Conservation (phyloP, 345 rosid genomes). For the Acer campestre region DNA sequence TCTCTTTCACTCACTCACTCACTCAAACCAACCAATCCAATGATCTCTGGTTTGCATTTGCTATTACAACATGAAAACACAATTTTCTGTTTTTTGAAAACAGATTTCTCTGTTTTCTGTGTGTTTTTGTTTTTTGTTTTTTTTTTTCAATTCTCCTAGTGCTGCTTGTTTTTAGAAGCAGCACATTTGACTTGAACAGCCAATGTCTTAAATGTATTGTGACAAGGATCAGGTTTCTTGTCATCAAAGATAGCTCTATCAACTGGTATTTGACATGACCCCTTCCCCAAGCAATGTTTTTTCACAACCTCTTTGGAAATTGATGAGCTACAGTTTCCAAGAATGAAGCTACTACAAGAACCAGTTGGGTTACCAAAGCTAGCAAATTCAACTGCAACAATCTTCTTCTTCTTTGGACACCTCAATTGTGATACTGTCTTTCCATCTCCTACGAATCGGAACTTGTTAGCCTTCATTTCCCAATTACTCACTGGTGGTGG, state of each 20-base stretch:
- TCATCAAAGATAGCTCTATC: slow-evolving; percentile 36
- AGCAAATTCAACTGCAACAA: slow-evolving; percentile 68
- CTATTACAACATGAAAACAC: not conserved
- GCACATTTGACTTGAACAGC: slow-evolving; percentile 74
- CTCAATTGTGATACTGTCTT: slow-evolving; percentile 50
- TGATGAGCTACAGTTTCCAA: slow-evolving; percentile 62
- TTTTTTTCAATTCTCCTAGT: no score
- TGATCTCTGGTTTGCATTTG: not conserved
- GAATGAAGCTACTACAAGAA: slow-evolving; percentile 51
- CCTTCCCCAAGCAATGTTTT: slow-evolving; percentile 67
- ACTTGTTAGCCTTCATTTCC: slow-evolving; percentile 38
- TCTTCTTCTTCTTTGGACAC: slow-evolving; percentile 53
- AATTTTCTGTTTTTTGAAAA: not conserved
- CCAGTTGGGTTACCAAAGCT: slow-evolving; percentile 83
- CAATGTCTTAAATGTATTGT: slow-evolving; percentile 45
- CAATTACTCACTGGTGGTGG: slow-evolving; percentile 65
- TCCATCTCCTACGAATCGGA: slow-evolving; percentile 34
- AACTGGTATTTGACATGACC: slow-evolving; percentile 51
- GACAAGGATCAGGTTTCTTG: slow-evolving; percentile 46
- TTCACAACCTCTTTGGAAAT: slow-evolving; percentile 59
- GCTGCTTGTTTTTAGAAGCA: slow-evolving; percentile 13
- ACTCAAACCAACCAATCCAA: not conserved
- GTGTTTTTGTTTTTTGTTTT: not conserved
- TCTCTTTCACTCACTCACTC: no score
- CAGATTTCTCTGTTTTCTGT: not conserved